These are phyloP conservation scores for Plasmopara viticola DNA, from an alignment of 352 stramenopile species.

Conservation along the genomic window DNA sequence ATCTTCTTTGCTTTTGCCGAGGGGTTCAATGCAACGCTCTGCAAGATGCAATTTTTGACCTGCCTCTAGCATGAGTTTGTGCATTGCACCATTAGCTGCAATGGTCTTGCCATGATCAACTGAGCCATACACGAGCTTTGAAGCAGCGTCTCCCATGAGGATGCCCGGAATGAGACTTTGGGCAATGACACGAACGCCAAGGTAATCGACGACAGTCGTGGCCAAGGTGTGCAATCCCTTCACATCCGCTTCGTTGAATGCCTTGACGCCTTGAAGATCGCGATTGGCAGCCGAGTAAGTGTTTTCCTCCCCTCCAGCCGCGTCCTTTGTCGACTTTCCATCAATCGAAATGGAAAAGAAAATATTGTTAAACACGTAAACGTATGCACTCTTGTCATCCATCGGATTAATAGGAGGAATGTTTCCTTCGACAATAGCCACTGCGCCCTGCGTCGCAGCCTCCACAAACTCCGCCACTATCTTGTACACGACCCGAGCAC, in stretches of 20 bases:
- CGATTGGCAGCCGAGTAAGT: conserved; percentile 84
- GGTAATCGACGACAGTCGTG: conserved; percentile 93
- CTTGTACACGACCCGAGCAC: conserved; percentile 92
- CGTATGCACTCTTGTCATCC: conserved; percentile 87
- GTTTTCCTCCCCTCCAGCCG: conserved; percentile 58
- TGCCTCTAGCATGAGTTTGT: conserved; percentile 82
- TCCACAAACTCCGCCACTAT: conserved; percentile 94
- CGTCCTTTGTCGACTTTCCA: conserved; percentile 59
- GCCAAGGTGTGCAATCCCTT: conserved; percentile 90
- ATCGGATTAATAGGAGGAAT: conserved; percentile 95
- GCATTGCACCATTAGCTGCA: conserved; percentile 89
- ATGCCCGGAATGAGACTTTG: conserved; percentile 96
- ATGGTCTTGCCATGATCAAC: conserved; percentile 89
- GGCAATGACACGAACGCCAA: conserved; percentile 91
- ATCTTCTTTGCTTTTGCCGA: conserved; percentile 51
- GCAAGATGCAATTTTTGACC: conserved; percentile 85
- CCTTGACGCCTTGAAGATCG: conserved; percentile 85
- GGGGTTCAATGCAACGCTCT: conserved; percentile 74
- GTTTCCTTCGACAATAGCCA: conserved; percentile 92
- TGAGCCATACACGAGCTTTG: conserved; percentile 93
- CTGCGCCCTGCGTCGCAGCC: conserved; percentile 77
- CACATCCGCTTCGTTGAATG: conserved; percentile 90
- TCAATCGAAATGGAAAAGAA: conserved; percentile 94
- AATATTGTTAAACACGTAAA: conserved; percentile 98
- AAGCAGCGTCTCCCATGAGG: conserved; percentile 91